Evolutionary conservation across 805 yeast species (phyloP).

Genomic region (Debaryomyces tyrocola): DNA sequence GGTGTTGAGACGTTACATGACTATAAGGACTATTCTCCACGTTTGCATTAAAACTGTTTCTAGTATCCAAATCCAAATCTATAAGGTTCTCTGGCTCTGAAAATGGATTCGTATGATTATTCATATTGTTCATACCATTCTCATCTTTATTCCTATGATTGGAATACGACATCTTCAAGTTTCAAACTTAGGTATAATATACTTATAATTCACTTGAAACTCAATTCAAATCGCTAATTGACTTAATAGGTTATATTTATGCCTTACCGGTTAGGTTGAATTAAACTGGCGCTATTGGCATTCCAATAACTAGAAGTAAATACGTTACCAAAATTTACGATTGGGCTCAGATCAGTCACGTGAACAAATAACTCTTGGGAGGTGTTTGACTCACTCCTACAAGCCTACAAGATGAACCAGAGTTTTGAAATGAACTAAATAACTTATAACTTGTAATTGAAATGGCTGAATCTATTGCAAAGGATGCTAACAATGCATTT

Average conservation of each 20-base stretch:
- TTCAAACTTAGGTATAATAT: not conserved
- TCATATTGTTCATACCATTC: not conserved
- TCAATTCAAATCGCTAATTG: no score
- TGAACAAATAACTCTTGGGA: not conserved
- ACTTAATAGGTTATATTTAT: no score
- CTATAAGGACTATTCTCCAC: conserved; percentile 2
- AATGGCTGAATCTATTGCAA: conserved; percentile 77
- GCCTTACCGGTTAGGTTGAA: no score
- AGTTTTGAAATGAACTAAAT: not conserved
- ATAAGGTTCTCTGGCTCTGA: conserved; percentile 27
- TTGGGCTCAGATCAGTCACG: not conserved
- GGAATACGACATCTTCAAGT: not conserved
- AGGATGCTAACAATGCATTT: conserved; percentile 78
- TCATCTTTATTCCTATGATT: not conserved
- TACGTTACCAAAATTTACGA: not conserved
- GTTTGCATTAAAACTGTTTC: conserved; percentile 5
- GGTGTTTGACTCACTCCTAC: not conserved
- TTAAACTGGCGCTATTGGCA: not conserved
- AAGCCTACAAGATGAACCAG: not conserved
- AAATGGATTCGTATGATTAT: conserved; percentile 15
- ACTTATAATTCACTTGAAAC: no score
- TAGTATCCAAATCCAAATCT: conserved; percentile 26
- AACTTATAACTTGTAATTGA: not conserved
- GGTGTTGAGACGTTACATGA: not conserved
- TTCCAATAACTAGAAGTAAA: not conserved